phyloP scores from a whole-genome alignment of 1,284 basidiomycete species.

The Ustilago trichophora region DNA sequence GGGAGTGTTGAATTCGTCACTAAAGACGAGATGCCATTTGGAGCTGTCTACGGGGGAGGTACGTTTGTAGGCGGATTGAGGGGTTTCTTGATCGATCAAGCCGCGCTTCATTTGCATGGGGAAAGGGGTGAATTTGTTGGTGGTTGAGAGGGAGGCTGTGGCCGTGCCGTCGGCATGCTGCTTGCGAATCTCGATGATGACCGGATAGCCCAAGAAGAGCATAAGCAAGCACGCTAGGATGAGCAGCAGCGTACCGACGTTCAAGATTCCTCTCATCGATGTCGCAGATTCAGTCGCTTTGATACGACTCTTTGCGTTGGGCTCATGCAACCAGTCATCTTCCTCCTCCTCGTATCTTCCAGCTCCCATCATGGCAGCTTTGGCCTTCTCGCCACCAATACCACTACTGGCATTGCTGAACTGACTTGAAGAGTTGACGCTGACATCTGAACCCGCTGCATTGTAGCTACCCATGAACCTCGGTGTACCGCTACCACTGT shows the following conservation, averaged over 20 bases:
- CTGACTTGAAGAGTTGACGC: slow-evolving; percentile 10
- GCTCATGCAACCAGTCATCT: slow-evolving; percentile 38
- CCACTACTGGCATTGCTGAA: slow-evolving; percentile 14
- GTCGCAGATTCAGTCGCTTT: background rate
- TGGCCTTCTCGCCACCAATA: background rate
- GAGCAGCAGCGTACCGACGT: slow-evolving; percentile 51
- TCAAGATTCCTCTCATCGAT: slow-evolving; percentile 44
- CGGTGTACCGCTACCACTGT: slow-evolving; percentile 4
- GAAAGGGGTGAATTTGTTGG: slow-evolving; percentile 15
- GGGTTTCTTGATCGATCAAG: slow-evolving; percentile 54
- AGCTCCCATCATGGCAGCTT: background rate
- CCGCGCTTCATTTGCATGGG: slow-evolving; percentile 26
- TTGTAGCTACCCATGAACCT: slow-evolving; percentile 8
- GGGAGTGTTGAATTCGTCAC: slow-evolving; percentile 78
- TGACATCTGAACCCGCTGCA: slow-evolving; percentile 2
- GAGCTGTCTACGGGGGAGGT: slow-evolving; percentile 8
- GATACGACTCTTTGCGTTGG: background rate
- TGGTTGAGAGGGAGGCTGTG: slow-evolving; percentile 1
- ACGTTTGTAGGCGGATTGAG: slow-evolving; percentile 12
- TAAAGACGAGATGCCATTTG: slow-evolving; percentile 71
- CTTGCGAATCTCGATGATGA: slow-evolving; percentile 41
- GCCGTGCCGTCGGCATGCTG: slow-evolving; percentile 12
- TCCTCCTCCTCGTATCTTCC: slow-evolving; percentile 11
- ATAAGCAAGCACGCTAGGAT: slow-evolving; percentile 49
- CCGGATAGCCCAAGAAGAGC: slow-evolving; percentile 63